Evolutionary conservation across 2,329 filamentous ascomycete species (phyloP), one percentile per base, ranked within the genome.

Genomic region (Ceratocystis cubensis): DNA sequence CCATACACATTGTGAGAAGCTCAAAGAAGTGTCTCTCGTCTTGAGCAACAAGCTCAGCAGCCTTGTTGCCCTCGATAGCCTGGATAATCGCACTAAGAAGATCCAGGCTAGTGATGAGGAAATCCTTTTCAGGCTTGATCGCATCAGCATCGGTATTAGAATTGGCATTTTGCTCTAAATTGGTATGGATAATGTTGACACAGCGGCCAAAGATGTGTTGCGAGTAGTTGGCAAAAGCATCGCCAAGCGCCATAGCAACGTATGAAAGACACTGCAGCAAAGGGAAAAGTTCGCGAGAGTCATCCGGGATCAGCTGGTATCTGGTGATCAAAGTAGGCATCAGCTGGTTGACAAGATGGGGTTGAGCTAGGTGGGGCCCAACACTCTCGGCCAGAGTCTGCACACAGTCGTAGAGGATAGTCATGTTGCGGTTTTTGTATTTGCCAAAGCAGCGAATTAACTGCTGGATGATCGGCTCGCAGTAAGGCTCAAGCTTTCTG

Each of bases 341-440:
- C 68, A 99, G 81, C 71, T 91, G 82, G 69, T 88, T 83, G 50
- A 92, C 86, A n/a, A 96, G 83, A 64, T 92, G 84, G 5, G 88
- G 88, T 69, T 85, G 82, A n/a, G 91, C 88, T 70, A 99, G 80
- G 44, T 88, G 85, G 5, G 87, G 85, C 10, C 91, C 91, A 65
- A 97, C 88, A 73, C 91, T 88, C 75, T 99, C 94, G 2, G 94
- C 94, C 67, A 99, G 80, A 0, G 94, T 99, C 78, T 99, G 94
- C 44, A 99, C 90, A 75, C 94, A 97, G 77, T 99, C 94, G 78
- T 99, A 99, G 44, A 99, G 84, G 65, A 97, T 95, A 78, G 95
- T 96, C 85, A 97, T 96, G 78, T 99, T 99, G 72, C 91, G 88
- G 76, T 97, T 93, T 81, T 99, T 97, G 84, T 97, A 99, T 76